A percentile compares a stretch with the other conserved stretches of the same genome.
Evolutionary conservation across 2,329 filamentous ascomycete species (phyloP).

Genomic region (Alternaria atra): DNA sequence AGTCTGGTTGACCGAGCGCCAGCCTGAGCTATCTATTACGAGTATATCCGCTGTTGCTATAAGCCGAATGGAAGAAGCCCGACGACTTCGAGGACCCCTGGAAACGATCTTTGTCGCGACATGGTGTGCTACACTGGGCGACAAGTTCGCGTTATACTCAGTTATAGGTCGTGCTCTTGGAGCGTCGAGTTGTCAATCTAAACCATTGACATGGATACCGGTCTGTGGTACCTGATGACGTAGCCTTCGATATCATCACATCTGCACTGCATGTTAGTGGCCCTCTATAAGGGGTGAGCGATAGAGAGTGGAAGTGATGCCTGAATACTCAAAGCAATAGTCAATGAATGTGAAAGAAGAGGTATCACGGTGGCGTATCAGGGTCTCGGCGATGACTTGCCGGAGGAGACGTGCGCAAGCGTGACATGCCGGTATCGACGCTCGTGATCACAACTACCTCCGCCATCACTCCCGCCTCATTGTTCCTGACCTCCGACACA

Average conservation of each 20-base stretch:
- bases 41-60: too few relatives aligned
- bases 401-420: slow-evolving; percentile 33
- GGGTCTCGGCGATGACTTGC: slow-evolving; percentile 28
- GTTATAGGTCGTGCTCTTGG: background rate
- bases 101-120: background rate
- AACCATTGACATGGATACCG: background rate
- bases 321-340: too few relatives aligned
- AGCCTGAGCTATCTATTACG: too few relatives aligned
- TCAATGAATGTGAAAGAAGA: slow-evolving; percentile 7
- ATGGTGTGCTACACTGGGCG: background rate
- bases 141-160: background rate
- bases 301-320: too few relatives aligned
- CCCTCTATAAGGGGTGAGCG: background rate
- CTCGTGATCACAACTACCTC: slow-evolving; percentile 37
- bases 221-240: background rate
- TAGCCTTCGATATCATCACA: background rate
- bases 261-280: background rate
- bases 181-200: background rate
- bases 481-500: slow-evolving; percentile 17
- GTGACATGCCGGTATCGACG: slow-evolving; percentile 30
- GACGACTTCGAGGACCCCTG: too few relatives aligned
- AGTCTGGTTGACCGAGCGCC: too few relatives aligned
- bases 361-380: slow-evolving; percentile 16
- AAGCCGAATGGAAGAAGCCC: too few relatives aligned
- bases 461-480: slow-evolving; percentile 9